Conservation (phyloP, 2,329 filamentous ascomycete genomes). For the Elsinoe australis region DNA sequence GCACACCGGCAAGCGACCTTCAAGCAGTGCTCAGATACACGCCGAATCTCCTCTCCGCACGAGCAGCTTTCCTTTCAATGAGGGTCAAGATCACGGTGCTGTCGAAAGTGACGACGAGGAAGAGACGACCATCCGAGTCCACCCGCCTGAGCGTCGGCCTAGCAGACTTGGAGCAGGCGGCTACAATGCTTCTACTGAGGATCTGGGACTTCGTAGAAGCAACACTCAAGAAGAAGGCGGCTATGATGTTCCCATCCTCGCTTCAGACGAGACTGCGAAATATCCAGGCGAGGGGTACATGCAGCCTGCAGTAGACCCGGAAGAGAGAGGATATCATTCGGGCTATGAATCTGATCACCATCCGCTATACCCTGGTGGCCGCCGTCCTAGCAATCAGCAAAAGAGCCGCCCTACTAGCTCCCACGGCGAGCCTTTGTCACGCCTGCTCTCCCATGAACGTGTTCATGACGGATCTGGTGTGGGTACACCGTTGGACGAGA, state of each 20-base stretch:
- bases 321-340: conserved; percentile 53
- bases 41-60: conserved; percentile 37
- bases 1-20: conserved; percentile 25
- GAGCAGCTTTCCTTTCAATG: conserved; percentile 42
- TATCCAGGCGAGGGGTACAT: conserved; percentile 59
- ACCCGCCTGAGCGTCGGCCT: conserved; percentile 50
- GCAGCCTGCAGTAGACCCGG: conserved; percentile 74
- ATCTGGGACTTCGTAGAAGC: conserved; percentile 41
- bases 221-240: conserved; percentile 40
- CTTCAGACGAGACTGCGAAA: conserved; percentile 77
- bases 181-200: conserved; percentile 46
- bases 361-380: conserved; percentile 41
- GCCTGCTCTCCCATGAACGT: conserved; percentile 47
- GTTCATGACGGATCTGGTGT: conserved; percentile 41
- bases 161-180: conserved; percentile 42
- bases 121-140: conserved; percentile 66
- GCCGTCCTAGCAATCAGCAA: conserved; percentile 44
- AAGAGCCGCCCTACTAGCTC: conserved; percentile 51
- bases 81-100: conserved; percentile 27
- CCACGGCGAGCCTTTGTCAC: conserved; percentile 40
- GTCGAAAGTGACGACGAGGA: conserved; percentile 45
- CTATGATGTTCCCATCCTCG: conserved; percentile 73
- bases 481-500: conserved; percentile 70
- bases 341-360: conserved; percentile 41
- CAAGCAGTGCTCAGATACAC: conserved; percentile 32